Evolutionary conservation across 192 early-diverging fungal species (phyloP).

Genomic region (Backusella luteola): DNA sequence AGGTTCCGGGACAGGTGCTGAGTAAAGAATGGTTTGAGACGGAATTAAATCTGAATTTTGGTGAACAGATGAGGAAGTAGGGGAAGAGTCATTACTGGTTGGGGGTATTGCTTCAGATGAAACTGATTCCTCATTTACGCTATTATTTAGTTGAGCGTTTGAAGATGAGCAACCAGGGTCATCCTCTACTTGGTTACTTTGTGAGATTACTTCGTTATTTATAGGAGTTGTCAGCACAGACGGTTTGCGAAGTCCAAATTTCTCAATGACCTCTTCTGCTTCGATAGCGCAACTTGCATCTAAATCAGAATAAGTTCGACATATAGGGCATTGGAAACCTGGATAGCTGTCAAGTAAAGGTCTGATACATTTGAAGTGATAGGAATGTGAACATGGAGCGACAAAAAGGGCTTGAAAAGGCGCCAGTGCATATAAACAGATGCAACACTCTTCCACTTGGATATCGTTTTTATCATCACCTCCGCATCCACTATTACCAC

Average conservation of each 20-base stretch:
- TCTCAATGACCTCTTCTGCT: slow-evolving; percentile 34
- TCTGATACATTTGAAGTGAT: slow-evolving; percentile 84
- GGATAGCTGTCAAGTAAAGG: slow-evolving; percentile 62
- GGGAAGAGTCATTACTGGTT: background rate
- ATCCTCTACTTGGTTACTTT: background rate
- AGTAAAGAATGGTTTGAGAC: background rate
- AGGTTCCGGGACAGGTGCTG: background rate
- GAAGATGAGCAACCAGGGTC: background rate
- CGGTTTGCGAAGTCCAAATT: slow-evolving; percentile 14
- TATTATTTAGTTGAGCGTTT: background rate
- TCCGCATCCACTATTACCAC: background rate
- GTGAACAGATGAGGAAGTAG: background rate
- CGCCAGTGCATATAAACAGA: slow-evolving; percentile 75
- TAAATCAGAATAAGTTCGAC: slow-evolving; percentile 83
- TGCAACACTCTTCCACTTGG: slow-evolving; percentile 69
- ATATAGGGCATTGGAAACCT: slow-evolving; percentile 80
- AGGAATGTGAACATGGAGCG: slow-evolving; percentile 83
- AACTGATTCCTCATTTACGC: background rate
- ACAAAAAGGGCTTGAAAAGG: slow-evolving; percentile 84
- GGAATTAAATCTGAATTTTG: background rate
- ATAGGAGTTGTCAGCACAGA: background rate
- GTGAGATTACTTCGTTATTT: background rate
- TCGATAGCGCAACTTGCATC: slow-evolving; percentile 63
- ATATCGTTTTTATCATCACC: slow-evolving; percentile 1
- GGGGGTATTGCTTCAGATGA: background rate